Evolutionary conservation across 768 basidiomycete species (phyloP).

Genomic region (Galerina marginata): DNA sequence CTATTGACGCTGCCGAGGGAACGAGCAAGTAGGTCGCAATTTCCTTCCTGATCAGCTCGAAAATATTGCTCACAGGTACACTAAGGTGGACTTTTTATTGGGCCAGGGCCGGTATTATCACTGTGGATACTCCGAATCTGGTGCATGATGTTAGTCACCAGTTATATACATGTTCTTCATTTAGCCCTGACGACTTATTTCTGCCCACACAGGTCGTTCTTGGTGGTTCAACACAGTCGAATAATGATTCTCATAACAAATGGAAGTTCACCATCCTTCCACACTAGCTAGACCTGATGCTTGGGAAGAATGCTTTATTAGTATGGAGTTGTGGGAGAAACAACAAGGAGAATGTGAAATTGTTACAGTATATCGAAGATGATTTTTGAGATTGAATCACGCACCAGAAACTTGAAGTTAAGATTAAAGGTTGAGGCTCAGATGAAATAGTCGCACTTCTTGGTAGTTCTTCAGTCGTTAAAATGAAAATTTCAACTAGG

Average conservation of each 20-base stretch:
- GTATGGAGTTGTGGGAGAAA: no score
- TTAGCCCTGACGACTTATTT: neutral
- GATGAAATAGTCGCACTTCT: no score
- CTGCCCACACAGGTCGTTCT: neutral
- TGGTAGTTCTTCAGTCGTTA: no score
- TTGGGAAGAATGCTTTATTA: no score
- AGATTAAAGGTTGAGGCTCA: no score
- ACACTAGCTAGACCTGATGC: no score
- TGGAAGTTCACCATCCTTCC: neutral
- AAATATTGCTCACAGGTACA: neutral
- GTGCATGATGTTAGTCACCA: neutral
- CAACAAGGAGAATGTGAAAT: no score
- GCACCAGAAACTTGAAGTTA: no score
- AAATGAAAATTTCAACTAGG: no score
- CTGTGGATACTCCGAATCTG: neutral
- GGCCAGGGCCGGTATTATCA: neutral
- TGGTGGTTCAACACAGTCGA: neutral
- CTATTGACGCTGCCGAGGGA: constrained; percentile 2
- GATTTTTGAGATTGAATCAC: no score
- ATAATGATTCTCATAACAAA: neutral
- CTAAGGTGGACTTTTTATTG: neutral
- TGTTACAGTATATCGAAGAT: no score
- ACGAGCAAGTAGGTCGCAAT: constrained; percentile 1
- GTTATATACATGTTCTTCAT: neutral
- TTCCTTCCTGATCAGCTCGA: neutral